These are phyloP conservation scores for Butyriboletus regius DNA, from an alignment of 1,284 basidiomycete species.

Conservation along the genomic window DNA sequence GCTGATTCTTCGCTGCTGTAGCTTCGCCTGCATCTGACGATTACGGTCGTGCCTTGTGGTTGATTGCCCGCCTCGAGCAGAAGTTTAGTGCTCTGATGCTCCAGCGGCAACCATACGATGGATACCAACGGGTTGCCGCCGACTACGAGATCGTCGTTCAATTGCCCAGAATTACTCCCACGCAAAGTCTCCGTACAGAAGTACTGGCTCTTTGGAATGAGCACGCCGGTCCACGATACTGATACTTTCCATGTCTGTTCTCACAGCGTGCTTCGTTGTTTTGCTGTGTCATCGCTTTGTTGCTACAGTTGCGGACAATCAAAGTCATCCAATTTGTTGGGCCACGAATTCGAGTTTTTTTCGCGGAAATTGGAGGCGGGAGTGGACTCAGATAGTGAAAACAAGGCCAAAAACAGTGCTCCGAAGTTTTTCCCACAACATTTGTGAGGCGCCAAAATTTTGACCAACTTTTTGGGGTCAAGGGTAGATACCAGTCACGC, in stretches of 20 bases:
- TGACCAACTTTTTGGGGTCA: no score
- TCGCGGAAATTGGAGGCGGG: no score
- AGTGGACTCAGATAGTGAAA: no score
- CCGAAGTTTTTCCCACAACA: no score
- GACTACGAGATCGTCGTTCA: conserved; percentile 4
- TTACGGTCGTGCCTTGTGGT: background rate
- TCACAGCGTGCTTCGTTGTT: background rate
- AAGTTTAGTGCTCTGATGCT: conserved; percentile 7
- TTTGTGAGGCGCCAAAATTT: no score
- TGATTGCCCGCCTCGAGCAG: conserved; percentile 6
- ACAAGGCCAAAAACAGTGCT: no score
- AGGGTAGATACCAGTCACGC: no score
- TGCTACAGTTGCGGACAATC: no score
- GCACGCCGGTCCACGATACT: background rate
- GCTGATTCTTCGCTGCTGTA: background rate
- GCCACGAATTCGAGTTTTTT: no score
- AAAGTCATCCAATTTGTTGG: no score
- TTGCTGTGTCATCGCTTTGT: background rate
- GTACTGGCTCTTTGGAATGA: conserved; percentile 3
- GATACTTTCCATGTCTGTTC: background rate
- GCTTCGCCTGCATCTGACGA: background rate
- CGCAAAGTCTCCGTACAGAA: background rate
- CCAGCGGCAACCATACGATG: background rate
- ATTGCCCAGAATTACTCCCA: background rate
- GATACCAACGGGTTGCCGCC: conserved; percentile 2